These are phyloP conservation scores for Thalassiosira exigua DNA, from an alignment of 352 stramenopile genomes.

Conservation along the genomic window DNA sequence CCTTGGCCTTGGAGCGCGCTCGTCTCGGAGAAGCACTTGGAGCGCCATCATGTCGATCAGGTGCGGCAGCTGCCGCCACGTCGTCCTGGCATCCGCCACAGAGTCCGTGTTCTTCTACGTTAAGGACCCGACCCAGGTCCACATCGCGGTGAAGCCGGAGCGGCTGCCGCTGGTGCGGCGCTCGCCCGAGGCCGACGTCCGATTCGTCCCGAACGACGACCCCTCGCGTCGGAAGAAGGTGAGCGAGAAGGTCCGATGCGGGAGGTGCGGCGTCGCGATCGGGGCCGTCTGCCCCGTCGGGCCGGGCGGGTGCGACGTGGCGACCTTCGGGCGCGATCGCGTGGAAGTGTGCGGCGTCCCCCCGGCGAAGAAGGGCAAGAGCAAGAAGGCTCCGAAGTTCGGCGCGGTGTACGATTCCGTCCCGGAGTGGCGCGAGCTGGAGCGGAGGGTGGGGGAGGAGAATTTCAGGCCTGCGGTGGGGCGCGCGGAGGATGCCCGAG, in stretches of 20 bases:
- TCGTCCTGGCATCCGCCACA: not conserved
- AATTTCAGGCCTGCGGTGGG: not conserved
- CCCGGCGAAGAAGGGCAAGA: slow-evolving; percentile 1
- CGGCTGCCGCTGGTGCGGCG: not conserved
- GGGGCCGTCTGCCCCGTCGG: not conserved
- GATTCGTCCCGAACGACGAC: not conserved
- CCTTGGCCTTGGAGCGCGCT: too few relatives aligned
- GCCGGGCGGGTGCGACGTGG: not conserved
- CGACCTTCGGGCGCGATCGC: slow-evolving; percentile 2
- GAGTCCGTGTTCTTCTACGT: slow-evolving; percentile 3
- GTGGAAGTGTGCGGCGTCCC: slow-evolving; percentile 5
- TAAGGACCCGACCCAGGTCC: not conserved
- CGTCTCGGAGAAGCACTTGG: too few relatives aligned
- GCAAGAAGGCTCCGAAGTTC: slow-evolving; percentile 15
- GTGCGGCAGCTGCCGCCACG: not conserved
- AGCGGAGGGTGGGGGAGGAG: not conserved
- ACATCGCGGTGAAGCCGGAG: slow-evolving; percentile 12
- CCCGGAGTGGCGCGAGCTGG: not conserved
- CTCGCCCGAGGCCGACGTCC: not conserved
- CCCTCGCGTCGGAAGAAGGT: not conserved
- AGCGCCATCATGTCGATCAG: not conserved
- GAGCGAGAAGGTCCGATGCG: not conserved
- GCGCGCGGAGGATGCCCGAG: not conserved
- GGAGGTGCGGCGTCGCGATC: not conserved
- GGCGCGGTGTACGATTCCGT: not conserved